phyloP scores from a whole-genome alignment of 139 green algal species.

The Ulvella scutata region DNA sequence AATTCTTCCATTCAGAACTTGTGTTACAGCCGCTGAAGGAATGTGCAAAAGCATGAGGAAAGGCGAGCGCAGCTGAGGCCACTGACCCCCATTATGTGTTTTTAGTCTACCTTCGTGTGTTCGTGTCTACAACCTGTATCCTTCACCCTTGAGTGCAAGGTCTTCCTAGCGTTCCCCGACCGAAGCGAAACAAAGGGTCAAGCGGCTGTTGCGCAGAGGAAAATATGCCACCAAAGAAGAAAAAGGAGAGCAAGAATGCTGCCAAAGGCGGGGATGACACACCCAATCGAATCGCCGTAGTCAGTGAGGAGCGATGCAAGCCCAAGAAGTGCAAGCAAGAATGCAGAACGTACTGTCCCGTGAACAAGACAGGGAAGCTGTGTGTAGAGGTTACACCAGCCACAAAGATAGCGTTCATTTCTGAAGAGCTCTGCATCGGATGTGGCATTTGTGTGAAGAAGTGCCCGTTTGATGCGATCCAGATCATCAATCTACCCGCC shows the following conservation, averaged over 20 bases:
- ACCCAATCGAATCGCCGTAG: conserved; percentile 94
- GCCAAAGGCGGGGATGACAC: conserved; percentile 43
- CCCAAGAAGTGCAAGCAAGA: conserved; percentile 98
- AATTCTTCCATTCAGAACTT: no score
- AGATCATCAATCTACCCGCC: conserved; percentile 99
- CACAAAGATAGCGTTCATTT: conserved; percentile 89
- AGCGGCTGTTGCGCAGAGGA: no score
- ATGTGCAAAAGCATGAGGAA: no score
- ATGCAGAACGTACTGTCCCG: conserved; percentile 97
- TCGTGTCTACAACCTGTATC: no score
- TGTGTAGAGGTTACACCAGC: conserved; percentile 84
- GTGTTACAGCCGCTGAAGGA: no score
- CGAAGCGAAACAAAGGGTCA: no score
- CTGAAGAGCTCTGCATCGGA: conserved; percentile 98
- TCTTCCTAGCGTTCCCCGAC: no score
- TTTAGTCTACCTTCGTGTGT: no score
- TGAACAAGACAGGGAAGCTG: conserved; percentile 96
- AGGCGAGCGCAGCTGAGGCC: no score
- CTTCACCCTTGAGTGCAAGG: no score
- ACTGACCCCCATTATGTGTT: no score
- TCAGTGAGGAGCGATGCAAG: conserved; percentile 85
- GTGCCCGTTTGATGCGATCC: conserved; percentile 98
- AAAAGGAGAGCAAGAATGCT: conserved; percentile 39
- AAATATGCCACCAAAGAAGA: conserved; percentile 74
- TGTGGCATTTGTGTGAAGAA: conserved; percentile 99